phyloP scores from a whole-genome alignment of 495 filamentous ascomycete species.

The Penicillium lagena region DNA sequence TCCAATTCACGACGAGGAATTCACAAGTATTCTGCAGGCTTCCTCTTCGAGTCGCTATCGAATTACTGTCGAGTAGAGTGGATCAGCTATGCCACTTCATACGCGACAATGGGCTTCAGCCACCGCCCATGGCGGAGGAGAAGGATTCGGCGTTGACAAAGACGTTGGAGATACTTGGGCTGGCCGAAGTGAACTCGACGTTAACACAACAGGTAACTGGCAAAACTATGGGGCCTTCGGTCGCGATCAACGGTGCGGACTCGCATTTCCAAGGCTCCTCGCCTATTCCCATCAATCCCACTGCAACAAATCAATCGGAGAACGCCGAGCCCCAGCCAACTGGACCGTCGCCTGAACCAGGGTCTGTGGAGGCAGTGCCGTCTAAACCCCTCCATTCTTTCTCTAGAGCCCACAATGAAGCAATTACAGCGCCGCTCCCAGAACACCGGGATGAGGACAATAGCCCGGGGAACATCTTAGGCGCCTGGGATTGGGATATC shows the following conservation, averaged over 20 bases:
- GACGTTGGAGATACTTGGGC: conserved; percentile 5
- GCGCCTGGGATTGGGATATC: conserved; percentile 1
- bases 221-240: background rate
- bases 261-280: too few relatives aligned
- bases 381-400: too few relatives aligned
- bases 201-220: background rate
- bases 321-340: too few relatives aligned
- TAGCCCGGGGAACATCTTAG: background rate
- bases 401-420: too few relatives aligned
- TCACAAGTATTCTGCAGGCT: too few relatives aligned
- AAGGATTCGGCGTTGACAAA: conserved; percentile 7
- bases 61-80: conserved; percentile 12
- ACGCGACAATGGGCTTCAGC: conserved; percentile 8
- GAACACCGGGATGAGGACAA: too few relatives aligned
- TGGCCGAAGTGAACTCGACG: background rate
- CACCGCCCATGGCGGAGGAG: conserved; percentile 8
- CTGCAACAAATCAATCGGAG: too few relatives aligned
- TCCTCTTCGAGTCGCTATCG: conserved; percentile 14
- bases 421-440: too few relatives aligned
- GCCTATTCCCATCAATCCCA: too few relatives aligned
- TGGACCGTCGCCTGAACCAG: too few relatives aligned
- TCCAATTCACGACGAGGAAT: too few relatives aligned
- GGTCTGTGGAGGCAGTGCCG: too few relatives aligned
- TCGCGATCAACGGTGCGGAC: background rate
- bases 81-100: conserved; percentile 14